Conservation (phyloP, 2,329 filamentous ascomycete genomes). For the Cercospora nicotianae region DNA sequence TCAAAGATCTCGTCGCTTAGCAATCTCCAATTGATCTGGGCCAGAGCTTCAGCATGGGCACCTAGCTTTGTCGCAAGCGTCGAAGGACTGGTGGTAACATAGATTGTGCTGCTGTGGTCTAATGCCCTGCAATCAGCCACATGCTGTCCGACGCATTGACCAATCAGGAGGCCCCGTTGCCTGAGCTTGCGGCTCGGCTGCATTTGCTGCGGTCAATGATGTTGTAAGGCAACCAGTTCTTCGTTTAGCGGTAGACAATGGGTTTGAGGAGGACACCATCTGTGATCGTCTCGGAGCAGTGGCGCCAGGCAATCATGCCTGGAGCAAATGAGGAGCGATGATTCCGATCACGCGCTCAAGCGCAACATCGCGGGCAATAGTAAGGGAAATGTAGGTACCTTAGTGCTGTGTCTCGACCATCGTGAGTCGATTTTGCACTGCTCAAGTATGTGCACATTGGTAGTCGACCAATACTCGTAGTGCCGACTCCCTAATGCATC, state of each 20-base stretch:
- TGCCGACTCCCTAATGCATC: background rate
- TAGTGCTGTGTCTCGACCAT: background rate
- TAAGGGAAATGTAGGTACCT: background rate
- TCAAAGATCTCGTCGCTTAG: background rate
- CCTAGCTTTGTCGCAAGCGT: background rate
- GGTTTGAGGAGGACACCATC: background rate
- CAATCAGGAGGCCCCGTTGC: background rate
- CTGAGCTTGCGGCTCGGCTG: background rate
- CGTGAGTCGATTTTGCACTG: background rate
- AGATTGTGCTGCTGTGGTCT: background rate
- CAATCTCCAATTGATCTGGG: background rate
- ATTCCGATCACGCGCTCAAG: background rate
- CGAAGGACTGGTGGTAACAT: background rate
- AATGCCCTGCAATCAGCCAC: background rate
- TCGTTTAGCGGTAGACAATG: background rate
- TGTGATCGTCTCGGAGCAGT: background rate
- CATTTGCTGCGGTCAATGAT: background rate
- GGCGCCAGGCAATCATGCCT: constrained; percentile 1
- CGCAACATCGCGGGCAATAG: background rate
- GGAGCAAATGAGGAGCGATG: background rate
- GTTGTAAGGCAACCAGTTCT: constrained; percentile 9
- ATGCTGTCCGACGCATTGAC: background rate
- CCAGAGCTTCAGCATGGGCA: background rate
- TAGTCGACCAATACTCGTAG: background rate
- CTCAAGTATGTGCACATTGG: background rate